Percentiles rank a stretch among this genome's conserved stretches.
Evolutionary conservation across 2,329 filamentous ascomycete genomes (phyloP).

Genomic region (Plenodomus biglobosus): DNA sequence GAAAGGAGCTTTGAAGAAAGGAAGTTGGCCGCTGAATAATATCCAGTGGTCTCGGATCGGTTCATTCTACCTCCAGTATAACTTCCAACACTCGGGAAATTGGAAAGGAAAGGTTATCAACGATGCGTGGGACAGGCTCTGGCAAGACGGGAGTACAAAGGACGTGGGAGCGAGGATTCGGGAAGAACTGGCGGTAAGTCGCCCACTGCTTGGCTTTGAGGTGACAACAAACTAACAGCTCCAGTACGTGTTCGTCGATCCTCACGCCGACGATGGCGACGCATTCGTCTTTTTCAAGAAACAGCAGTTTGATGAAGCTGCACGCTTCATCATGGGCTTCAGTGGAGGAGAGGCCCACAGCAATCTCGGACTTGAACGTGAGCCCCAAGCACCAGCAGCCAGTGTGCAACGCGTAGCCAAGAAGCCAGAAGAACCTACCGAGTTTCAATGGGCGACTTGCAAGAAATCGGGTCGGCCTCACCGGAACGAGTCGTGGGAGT

Average conservation of each 20-base stretch:
- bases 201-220: neutral
- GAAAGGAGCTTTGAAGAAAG: constrained; percentile 12
- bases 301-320: constrained; percentile 9
- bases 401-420: constrained; percentile 2
- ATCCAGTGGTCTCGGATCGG: constrained; percentile 26
- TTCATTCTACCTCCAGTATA: constrained; percentile 21
- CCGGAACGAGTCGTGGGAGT: constrained; percentile 26
- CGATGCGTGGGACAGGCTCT: constrained; percentile 22
- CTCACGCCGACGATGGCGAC: constrained; percentile 22
- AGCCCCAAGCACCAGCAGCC: neutral
- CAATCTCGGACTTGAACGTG: constrained; percentile 5
- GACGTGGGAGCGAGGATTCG: constrained; percentile 2
- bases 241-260: constrained; percentile 25
- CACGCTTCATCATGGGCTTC: constrained; percentile 23
- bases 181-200: constrained; percentile 24
- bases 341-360: constrained; percentile 14
- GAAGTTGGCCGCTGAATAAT: constrained; percentile 4
- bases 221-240: constrained; percentile 9
- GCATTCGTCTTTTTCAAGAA: constrained; percentile 33
- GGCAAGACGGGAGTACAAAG: constrained; percentile 5
- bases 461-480: constrained; percentile 27
- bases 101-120: constrained; percentile 11
- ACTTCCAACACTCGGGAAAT: constrained; percentile 8
- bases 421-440: constrained; percentile 1
- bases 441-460: constrained; percentile 22